Conservation (phyloP, 2,329 filamentous ascomycete genomes). For the Trichophyton simii region DNA sequence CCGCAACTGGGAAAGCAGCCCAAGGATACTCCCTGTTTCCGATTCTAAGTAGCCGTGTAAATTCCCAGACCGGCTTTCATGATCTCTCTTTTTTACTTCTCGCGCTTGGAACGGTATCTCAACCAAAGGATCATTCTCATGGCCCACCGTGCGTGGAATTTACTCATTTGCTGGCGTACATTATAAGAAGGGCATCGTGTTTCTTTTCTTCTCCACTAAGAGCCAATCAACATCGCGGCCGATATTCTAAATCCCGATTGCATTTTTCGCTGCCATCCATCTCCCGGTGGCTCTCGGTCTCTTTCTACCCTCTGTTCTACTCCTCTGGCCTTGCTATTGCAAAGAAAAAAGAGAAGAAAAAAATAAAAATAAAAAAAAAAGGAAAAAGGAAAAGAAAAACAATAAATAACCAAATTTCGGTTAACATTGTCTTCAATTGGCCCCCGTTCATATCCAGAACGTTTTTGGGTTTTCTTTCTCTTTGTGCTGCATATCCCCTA, state of each 20-base stretch:
- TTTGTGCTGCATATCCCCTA: not conserved
- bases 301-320: not conserved
- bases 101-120: not conserved
- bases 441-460: not conserved
- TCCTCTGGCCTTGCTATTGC: not conserved
- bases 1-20: not conserved
- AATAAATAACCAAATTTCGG: not conserved
- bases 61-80: not conserved
- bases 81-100: slow-evolving; percentile 6
- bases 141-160: slow-evolving; percentile 1
- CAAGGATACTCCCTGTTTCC: not conserved
- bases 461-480: not conserved
- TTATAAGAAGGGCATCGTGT: slow-evolving; percentile 9
- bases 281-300: not conserved
- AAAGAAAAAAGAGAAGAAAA: not conserved
- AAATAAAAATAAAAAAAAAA: not conserved
- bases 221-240: not conserved
- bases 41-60: not conserved
- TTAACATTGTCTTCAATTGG: not conserved
- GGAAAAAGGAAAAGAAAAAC: not conserved
- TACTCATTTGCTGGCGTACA: slow-evolving; percentile 11
- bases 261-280: not conserved
- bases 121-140: not conserved
- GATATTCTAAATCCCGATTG: not conserved
- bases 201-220: not conserved